Percentiles rank a stretch among this genome's conserved stretches.
Evolutionary conservation across 257 asterid species (phyloP).

Genomic region (Paulownia fortunei): DNA sequence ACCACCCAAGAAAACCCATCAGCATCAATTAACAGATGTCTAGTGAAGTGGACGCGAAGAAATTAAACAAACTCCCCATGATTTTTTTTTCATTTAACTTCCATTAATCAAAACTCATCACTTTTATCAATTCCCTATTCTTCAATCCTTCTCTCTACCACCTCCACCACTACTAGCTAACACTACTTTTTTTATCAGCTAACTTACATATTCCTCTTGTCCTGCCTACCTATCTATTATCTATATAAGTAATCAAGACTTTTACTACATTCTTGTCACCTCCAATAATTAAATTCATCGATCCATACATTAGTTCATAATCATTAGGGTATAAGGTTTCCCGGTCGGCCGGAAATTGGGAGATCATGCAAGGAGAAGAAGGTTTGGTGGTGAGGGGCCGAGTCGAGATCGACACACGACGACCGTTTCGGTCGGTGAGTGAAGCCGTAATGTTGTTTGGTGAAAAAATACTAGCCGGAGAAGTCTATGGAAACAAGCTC

Average conservation of each 20-base stretch:
- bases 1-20: slow-evolving; percentile 52
- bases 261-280: slow-evolving; percentile 26
- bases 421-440: slow-evolving; percentile 76
- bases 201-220: not conserved
- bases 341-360: not conserved
- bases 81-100: slow-evolving; percentile 30
- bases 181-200: not conserved
- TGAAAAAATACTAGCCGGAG: slow-evolving; percentile 80
- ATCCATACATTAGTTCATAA: too few species aligned
- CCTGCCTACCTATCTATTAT: too few species aligned
- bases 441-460: slow-evolving; percentile 85
- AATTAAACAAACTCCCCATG: slow-evolving; percentile 51
- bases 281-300: not conserved
- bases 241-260: slow-evolving; percentile 17
- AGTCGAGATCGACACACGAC: slow-evolving; percentile 82
- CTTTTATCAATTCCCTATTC: not conserved
- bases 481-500: slow-evolving; percentile 67
- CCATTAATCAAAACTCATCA: slow-evolving; percentile 31
- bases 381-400: slow-evolving; percentile 87
- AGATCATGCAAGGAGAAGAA: slow-evolving; percentile 55
- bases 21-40: slow-evolving; percentile 67
- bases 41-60: slow-evolving; percentile 96
- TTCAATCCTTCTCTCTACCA: slow-evolving; percentile 28
- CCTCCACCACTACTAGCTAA: slow-evolving; percentile 35
- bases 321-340: too few species aligned